These are phyloP conservation scores for Quaeritorhiza haematococci DNA, from an alignment of 371 early-diverging fungal genomes.

Conservation along the genomic window DNA sequence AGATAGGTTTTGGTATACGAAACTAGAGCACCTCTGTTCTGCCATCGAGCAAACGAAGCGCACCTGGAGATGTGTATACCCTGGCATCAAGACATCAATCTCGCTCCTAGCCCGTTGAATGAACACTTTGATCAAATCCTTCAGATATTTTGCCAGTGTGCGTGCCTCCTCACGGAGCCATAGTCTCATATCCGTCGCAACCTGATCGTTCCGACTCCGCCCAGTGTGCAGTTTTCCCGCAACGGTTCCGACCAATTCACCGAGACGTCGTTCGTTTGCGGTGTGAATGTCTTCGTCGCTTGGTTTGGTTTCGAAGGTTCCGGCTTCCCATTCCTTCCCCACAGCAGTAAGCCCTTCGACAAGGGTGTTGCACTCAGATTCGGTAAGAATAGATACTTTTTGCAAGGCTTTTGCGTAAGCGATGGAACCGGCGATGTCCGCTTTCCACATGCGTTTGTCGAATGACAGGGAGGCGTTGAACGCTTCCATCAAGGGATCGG, in stretches of 20 bases:
- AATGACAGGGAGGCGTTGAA: conserved; percentile 93
- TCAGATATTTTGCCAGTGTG: conserved; percentile 57
- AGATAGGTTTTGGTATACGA: conserved; percentile 1
- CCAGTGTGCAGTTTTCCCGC: conserved; percentile 97
- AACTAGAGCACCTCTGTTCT: no score
- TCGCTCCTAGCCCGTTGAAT: conserved; percentile 80
- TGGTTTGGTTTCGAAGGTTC: conserved; percentile 65
- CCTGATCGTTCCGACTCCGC: conserved; percentile 90
- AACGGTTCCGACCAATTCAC: conserved; percentile 83
- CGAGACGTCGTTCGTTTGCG: conserved; percentile 92
- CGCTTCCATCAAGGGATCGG: conserved; percentile 92
- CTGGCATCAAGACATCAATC: conserved; percentile 90
- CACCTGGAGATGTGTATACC: conserved; percentile 94
- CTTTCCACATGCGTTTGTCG: conserved; percentile 86
- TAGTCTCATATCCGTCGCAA: conserved; percentile 95
- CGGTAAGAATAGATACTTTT: conserved; percentile 67
- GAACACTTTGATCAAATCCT: conserved; percentile 66
- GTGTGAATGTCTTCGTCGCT: conserved; percentile 98
- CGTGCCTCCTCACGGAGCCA: conserved; percentile 82
- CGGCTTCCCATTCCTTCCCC: conserved; percentile 74
- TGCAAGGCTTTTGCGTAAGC: conserved; percentile 86
- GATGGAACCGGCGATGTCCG: conserved; percentile 82
- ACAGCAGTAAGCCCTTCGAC: conserved; percentile 72
- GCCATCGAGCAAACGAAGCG: no score
- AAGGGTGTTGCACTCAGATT: conserved; percentile 65